Percentiles rank a stretch among this genome's conserved stretches.
Conservation (phyloP, 2,329 filamentous ascomycete genomes). For the Aspergillus sp. region DNA sequence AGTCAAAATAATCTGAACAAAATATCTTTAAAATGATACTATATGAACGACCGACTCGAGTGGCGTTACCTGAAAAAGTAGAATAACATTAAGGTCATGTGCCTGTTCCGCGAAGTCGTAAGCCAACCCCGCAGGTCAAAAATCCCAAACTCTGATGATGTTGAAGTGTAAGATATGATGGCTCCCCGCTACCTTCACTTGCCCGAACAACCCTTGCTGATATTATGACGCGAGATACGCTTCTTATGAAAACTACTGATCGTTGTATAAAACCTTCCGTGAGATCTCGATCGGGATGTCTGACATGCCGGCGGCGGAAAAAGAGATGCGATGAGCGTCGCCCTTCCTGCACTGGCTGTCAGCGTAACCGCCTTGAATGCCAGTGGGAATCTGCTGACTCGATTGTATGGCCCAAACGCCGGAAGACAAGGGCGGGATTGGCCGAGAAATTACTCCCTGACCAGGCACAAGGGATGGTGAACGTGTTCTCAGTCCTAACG, state of each 20-base stretch:
- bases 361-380: slow-evolving; percentile 6
- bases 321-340: slow-evolving; percentile 13
- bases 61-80: no score
- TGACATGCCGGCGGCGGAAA: slow-evolving; percentile 11
- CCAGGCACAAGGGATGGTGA: slow-evolving; percentile 8
- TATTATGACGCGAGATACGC: neutral
- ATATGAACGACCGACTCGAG: no score
- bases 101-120: no score
- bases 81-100: no score
- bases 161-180: no score
- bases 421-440: neutral
- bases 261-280: no score
- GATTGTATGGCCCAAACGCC: neutral
- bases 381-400: neutral
- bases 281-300: slow-evolving; percentile 4
- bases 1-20: no score
- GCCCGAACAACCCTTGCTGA: neutral
- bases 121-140: no score
- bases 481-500: slow-evolving; percentile 8
- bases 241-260: neutral
- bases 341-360: slow-evolving; percentile 7
- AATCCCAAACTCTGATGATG: no score
- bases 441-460: neutral
- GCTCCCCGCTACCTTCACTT: no score
- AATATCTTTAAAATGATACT: no score